These are phyloP conservation scores for Cytospora piceae DNA, from an alignment of 2,329 filamentous ascomycete species.

Conservation along the genomic window DNA sequence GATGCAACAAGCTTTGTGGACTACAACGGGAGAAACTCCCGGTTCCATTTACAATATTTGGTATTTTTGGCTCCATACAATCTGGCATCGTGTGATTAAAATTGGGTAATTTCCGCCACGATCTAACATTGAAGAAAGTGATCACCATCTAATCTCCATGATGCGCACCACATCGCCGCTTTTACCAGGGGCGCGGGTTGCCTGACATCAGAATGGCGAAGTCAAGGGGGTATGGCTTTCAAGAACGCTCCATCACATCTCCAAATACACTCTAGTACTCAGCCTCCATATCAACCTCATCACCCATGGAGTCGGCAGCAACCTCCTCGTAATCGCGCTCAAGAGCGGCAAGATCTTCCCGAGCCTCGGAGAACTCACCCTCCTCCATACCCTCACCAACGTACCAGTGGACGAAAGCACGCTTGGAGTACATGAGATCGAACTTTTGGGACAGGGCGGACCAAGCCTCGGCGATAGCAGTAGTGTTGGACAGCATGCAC, in stretches of 20 bases:
- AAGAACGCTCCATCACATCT: slow-evolving; percentile 26
- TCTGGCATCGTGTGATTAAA: slow-evolving; percentile 30
- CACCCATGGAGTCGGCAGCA: slow-evolving; percentile 88
- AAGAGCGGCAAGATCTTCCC: slow-evolving; percentile 95
- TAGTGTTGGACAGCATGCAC: slow-evolving; percentile 99
- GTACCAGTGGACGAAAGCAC: slow-evolving; percentile 99
- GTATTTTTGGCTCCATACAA: slow-evolving; percentile 28
- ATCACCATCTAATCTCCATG: slow-evolving; percentile 28
- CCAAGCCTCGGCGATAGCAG: slow-evolving; percentile 98
- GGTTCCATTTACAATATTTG: slow-evolving; percentile 16
- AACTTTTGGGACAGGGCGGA: slow-evolving; percentile 96
- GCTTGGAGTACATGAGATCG: slow-evolving; percentile 99
- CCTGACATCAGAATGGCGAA: slow-evolving; percentile 24
- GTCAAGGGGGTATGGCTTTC: slow-evolving; percentile 29
- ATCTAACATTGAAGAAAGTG: slow-evolving; percentile 29
- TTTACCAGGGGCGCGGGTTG: slow-evolving; percentile 2
- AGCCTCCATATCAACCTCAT: slow-evolving; percentile 80
- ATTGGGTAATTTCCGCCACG: slow-evolving; percentile 28
- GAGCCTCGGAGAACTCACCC: slow-evolving; percentile 98
- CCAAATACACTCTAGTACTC: slow-evolving; percentile 72
- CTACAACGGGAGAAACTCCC: neutral
- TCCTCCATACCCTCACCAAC: slow-evolving; percentile 99
- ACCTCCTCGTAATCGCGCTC: slow-evolving; percentile 99
- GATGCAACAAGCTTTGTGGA: neutral
- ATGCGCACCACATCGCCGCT: slow-evolving; percentile 12